Base-by-base conservation (phyloP, 78 protist genomes). In the Cyanophora paradoxa region DNA sequence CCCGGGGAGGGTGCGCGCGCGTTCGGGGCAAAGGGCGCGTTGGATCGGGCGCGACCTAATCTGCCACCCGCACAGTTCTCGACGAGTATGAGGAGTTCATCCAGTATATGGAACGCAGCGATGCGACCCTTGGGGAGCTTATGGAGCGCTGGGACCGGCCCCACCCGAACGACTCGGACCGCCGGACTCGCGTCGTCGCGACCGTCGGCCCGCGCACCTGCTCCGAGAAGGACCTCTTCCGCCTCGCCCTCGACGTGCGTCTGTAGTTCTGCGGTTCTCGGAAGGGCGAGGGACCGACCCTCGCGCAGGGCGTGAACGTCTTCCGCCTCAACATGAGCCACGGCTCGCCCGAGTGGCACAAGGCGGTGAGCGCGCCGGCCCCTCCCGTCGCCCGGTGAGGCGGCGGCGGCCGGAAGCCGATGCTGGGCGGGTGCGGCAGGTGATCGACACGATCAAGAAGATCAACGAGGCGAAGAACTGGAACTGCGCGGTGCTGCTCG, bases 241-340 rank as follows among this genome's bases (percentile, higher is more conserved):
- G 11, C 72, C 75, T 52, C 46, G 24, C 36, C 75, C 11, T 1
- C 66, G 42, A 42, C 24, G n/a, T n/a, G n/a, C n/a, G n/a, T n/a
- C n/a, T 62, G 24, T 24, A 16, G 24, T 28, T 62, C 41, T 30
- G 16, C 24, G n/a, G 24, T 62, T 62, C 24, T 62, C 19, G 20
- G 20, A 16, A 62, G n/a, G 20, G 36, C n/a, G 20, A 52, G 22
- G 30, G 20, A 52, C 67, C 24, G 16, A 26, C n/a, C n/a, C 17
- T 62, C 24, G 28, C 16, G 24, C 41, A 22, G 16, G 78, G 78
- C 30, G 71, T 73, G 34, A n/a, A 74, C 58, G 58, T 74, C 61
- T 70, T 78, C 77, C 54, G 83, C 31, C 44, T 78, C 70, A 79
- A 79, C 52, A 24, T 74, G 11, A 54, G 71, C 22, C 83, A 79